Base-by-base conservation (phyloP, 148 eudicot species). In the Cornus suecica region DNA sequence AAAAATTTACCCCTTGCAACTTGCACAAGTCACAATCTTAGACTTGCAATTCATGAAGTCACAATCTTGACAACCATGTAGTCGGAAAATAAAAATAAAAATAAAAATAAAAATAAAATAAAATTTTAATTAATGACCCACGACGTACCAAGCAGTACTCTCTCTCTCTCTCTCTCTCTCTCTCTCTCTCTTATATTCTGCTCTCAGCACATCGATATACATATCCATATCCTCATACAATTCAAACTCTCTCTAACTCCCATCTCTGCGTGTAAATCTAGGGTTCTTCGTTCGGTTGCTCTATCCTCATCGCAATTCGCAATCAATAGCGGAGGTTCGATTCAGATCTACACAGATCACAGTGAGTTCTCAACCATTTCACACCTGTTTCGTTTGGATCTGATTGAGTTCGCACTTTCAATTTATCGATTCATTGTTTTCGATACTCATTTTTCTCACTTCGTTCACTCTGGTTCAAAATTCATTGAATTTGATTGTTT, bases 331-430 rank as follows among this genome's bases (percentile, higher is more conserved):
- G 8, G 24, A 58, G 73, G 60, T 74, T 74, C 41, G 22, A 7
- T 27, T 41, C 75, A 72, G 75, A 60, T 72, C 75, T 24, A 6
- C 8, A 41, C 30, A 11, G 23, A 58, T 31, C 65, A 20, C 71
- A 24, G 76, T 74, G 22, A 74, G 76, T 74, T 64, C 18, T 27
- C 6, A 22, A 32, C 56, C 10, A 18, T 8, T 64, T 10, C 34
- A 24, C 37, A 32, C 68, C 28, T 37, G 30, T 73, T 18, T 14
- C 22, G 18, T 61, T 61, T 64, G 60, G 76, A 74, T 74, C 69
- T 64, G 69, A 45, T 64, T 64, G 6, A 41, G 22, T 26, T 42
- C 29, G 9, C 14, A 15, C 8, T 14, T 2, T 10, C 13, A 22
- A 5, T 5, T 68, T 20, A 8, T 42, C 15, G 28, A 25, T 24